Evolutionary conservation across 306 rosid species (phyloP), one percentile per base, ranked within the genome.

Genomic region (Dryas drummondii): DNA sequence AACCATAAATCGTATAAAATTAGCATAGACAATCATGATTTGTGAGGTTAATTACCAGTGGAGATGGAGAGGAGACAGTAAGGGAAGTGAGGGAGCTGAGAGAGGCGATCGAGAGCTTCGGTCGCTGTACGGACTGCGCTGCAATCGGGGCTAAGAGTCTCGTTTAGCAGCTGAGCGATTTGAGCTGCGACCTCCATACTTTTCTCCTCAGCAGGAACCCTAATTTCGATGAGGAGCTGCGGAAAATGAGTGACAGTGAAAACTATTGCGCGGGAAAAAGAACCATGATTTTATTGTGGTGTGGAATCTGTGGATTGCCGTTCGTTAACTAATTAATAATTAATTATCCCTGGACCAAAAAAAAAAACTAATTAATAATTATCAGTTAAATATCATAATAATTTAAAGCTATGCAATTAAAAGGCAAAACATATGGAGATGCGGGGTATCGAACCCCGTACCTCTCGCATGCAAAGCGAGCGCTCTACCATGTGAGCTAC

Each of bases 31-130:
- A 6, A 4, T 9, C 5, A 2, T 59, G 65, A 59, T 12, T 11
- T 27, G 45, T 6, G 7, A 12, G 65, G 44, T 59, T 10, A 52
- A 52, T 71, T 75, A 92, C 98, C 90, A 9, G 87, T 4, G 73
- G 91, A 80, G 51, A 90, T 80, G 78, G 83, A 75, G 70, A 93
- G 90, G 75, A 93, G 88, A 16, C 72, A 68, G 86, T 86, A 86
- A 56, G 93, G 90, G 58, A 93, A 86, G 54, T 74, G 73, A 9
- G 90, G 91, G 72, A 70, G 72, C 53, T 70, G 80, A 68, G 97
- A 93, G 6, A 90, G 73, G 22, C 83, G 84, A 63, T 90, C 91
- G 61, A 93, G 94, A 3, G 87, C 80, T 50, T 78, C 84, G 66
- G 91, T 79, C 45, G 97, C 89, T 10, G 82, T 40, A 22, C 71